phyloP scores from a whole-genome alignment of 331 rosid species.

The Stylosanthes scabra region DNA sequence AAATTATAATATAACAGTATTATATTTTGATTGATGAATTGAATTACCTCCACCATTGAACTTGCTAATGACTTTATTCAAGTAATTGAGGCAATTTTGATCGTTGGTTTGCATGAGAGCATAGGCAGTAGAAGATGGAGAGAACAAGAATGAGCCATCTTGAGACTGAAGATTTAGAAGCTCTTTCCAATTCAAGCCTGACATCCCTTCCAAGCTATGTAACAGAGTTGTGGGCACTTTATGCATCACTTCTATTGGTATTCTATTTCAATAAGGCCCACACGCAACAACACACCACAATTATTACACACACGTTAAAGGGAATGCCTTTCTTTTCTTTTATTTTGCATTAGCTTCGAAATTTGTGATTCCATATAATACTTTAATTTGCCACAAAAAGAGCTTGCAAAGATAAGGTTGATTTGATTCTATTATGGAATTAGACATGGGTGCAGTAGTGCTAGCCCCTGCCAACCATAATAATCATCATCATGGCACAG shows the following conservation, averaged over 20 bases:
- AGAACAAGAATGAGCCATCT: constrained; percentile 92
- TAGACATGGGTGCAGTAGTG: constrained; percentile 33
- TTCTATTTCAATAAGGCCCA: constrained; percentile 42
- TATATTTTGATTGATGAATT: background rate
- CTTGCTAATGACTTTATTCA: constrained; percentile 53
- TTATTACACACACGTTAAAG: constrained; percentile 31
- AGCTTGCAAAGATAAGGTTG: constrained; percentile 44
- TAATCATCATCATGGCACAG: constrained; percentile 38
- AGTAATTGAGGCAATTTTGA: constrained; percentile 63
- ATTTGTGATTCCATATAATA: constrained; percentile 13
- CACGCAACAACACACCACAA: constrained; percentile 20
- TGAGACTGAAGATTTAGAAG: constrained; percentile 80
- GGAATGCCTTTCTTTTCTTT: no score
- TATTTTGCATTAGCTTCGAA: background rate
- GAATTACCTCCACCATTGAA: constrained; percentile 92
- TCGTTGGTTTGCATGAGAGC: constrained; percentile 80
- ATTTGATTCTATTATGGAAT: constrained; percentile 43
- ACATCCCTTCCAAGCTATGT: constrained; percentile 96
- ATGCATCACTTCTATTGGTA: constrained; percentile 89
- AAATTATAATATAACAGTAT: background rate
- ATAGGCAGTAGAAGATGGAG: constrained; percentile 94
- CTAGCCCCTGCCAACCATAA: constrained; percentile 9
- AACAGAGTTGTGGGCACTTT: constrained; percentile 83
- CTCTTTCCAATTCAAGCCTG: constrained; percentile 74
- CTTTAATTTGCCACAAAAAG: constrained; percentile 20